Evolutionary conservation across 768 basidiomycete species (phyloP).

Genomic region (Tricholoma matsutake): DNA sequence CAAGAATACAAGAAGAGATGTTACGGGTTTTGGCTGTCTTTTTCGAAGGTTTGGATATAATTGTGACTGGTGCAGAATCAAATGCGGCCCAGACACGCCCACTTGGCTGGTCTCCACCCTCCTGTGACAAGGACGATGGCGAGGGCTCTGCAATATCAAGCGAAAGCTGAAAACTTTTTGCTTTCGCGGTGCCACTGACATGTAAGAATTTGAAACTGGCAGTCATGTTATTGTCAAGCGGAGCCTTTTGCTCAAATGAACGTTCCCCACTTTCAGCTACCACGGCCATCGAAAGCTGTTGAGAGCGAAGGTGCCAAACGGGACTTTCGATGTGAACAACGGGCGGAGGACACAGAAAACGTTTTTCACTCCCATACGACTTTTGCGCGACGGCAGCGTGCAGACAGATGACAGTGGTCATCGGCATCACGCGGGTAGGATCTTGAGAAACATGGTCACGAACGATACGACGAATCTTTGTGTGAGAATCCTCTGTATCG

Average conservation of each 20-base stretch:
- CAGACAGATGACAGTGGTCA: slow-evolving; percentile 88
- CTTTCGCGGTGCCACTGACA: slow-evolving; percentile 84
- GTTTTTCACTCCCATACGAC: slow-evolving; percentile 93
- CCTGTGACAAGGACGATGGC: slow-evolving; percentile 43
- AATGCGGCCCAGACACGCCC: slow-evolving; percentile 89
- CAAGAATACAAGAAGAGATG: slow-evolving; percentile 86
- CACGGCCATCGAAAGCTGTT: slow-evolving; percentile 82
- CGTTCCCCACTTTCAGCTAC: slow-evolving; percentile 82
- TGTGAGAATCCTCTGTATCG: slow-evolving; percentile 62
- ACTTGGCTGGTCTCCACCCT: slow-evolving; percentile 41
- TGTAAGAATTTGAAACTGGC: slow-evolving; percentile 91
- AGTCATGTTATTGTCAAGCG: slow-evolving; percentile 79
- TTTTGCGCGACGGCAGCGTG: slow-evolving; percentile 95
- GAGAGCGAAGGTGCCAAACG: slow-evolving; percentile 77
- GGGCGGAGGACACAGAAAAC: slow-evolving; percentile 91
- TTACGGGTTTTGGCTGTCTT: slow-evolving; percentile 95
- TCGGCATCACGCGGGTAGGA: slow-evolving; percentile 71
- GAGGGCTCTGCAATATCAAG: slow-evolving; percentile 82
- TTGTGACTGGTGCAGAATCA: slow-evolving; percentile 87
- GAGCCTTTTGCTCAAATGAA: slow-evolving; percentile 80
- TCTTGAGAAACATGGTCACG: slow-evolving; percentile 80
- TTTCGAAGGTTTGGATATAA: slow-evolving; percentile 97
- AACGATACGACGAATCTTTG: slow-evolving; percentile 81
- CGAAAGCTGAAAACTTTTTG: slow-evolving; percentile 85
- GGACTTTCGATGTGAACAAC: slow-evolving; percentile 92